A percentile compares a stretch with the other conserved stretches of the same genome.
phyloP scores from a whole-genome alignment of 495 filamentous ascomycete species.

The Penicillium canescens region DNA sequence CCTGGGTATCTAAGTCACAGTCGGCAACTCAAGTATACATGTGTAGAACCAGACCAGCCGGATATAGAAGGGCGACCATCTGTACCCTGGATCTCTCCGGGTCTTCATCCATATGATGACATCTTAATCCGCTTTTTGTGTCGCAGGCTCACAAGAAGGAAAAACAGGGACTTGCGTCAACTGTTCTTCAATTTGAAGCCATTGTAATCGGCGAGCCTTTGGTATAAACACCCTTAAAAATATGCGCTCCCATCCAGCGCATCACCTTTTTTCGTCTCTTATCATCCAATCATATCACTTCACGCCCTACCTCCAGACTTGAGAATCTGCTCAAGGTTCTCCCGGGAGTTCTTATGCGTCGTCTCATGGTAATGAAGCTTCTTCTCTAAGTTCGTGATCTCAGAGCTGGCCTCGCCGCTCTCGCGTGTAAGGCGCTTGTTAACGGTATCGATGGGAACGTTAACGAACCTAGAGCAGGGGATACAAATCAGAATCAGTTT shows the following conservation, averaged over 20 bases:
- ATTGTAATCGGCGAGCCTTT: background rate
- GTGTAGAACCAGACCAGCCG: constrained; percentile 15
- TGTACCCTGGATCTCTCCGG: background rate
- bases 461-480: constrained; percentile 70
- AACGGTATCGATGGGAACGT: constrained; percentile 67
- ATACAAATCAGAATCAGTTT: background rate
- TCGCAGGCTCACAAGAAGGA: background rate
- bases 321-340: constrained; percentile 85
- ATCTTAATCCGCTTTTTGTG: background rate
- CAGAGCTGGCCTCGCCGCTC: constrained; percentile 70
- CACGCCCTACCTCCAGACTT: constrained; percentile 50
- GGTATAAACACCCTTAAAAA: background rate
- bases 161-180: background rate
- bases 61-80: background rate
- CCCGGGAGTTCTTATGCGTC: constrained; percentile 87
- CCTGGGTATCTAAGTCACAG: constrained; percentile 23
- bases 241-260: background rate
- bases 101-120: background rate
- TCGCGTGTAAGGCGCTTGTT: constrained; percentile 76
- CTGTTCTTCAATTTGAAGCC: background rate
- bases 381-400: constrained; percentile 80
- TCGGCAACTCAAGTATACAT: background rate
- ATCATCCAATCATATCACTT: constrained; percentile 1
- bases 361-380: constrained; percentile 92
- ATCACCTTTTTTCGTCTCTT: background rate